A percentile compares a stretch with the other conserved stretches of the same genome.
phyloP scores from a whole-genome alignment of 2,329 filamentous ascomycete genomes.

The Ascochyta clinopodiicola region DNA sequence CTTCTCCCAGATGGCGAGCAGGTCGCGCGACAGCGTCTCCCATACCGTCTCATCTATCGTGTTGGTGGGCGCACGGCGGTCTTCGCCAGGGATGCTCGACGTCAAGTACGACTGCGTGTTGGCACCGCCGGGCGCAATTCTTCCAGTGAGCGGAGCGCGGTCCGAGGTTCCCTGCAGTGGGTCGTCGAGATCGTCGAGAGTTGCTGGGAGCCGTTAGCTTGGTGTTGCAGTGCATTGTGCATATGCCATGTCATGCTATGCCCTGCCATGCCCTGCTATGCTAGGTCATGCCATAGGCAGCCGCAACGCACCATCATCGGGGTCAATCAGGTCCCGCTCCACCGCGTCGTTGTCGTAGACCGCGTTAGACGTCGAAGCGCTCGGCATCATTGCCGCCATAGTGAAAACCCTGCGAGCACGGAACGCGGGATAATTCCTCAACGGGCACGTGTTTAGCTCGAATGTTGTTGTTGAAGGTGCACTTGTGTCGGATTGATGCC shows the following conservation, averaged over 20 bases:
- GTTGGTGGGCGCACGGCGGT: constrained; percentile 85
- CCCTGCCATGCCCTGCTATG: not conserved
- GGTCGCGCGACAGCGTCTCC: constrained; percentile 92
- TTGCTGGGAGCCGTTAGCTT: constrained; percentile 60
- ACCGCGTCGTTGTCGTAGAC: constrained; percentile 55
- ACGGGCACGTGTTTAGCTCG: constrained; percentile 30
- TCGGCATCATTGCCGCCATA: constrained; percentile 57
- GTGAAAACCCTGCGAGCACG: constrained; percentile 31
- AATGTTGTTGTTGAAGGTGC: constrained; percentile 41
- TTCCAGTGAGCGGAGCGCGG: constrained; percentile 81
- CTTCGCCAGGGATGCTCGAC: constrained; percentile 88
- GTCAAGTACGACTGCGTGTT: constrained; percentile 84
- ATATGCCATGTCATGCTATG: not conserved
- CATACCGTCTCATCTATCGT: constrained; percentile 98
- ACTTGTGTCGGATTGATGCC: constrained; percentile 20
- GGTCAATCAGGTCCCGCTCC: constrained; percentile 60
- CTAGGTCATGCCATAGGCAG: constrained; percentile 10
- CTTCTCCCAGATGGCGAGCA: constrained; percentile 95
- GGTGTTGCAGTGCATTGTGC: constrained; percentile 16
- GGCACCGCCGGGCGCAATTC: constrained; percentile 66
- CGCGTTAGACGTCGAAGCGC: constrained; percentile 47
- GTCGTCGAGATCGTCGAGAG: constrained; percentile 92
- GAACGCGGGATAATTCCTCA: constrained; percentile 34
- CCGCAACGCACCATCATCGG: constrained; percentile 56
- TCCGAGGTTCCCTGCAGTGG: constrained; percentile 74